Percentiles rank a stretch among this genome's conserved stretches.
Conservation (phyloP, 129 eudicot genomes). For the Ambrosia trifida region DNA sequence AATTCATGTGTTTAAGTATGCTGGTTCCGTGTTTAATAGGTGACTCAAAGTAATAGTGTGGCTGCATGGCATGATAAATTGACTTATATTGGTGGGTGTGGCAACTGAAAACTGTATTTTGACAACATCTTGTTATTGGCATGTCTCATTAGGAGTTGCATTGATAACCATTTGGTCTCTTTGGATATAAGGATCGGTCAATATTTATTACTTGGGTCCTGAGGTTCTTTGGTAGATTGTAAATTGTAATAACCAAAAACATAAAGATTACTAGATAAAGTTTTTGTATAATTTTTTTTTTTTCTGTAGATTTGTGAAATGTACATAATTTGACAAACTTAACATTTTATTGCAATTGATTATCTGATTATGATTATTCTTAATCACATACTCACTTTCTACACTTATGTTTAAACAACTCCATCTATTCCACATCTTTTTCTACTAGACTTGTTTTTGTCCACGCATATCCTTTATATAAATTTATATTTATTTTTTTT, state of each 20-base stretch:
- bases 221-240: background rate
- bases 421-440: conserved; percentile 14
- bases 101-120: background rate
- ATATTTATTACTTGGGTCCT: background rate
- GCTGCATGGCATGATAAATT: background rate
- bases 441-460: conserved; percentile 24
- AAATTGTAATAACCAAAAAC: background rate
- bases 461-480: conserved; percentile 12
- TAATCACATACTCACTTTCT: no score
- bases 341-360: background rate
- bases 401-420: background rate
- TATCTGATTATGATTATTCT: background rate
- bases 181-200: background rate
- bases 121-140: background rate
- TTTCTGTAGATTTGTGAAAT: background rate
- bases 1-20: background rate
- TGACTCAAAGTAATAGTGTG: background rate
- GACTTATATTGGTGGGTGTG: background rate
- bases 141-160: background rate
- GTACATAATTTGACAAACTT: background rate
- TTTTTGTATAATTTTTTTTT: background rate
- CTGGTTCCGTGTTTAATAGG: no score
- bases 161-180: background rate
- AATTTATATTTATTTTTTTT: conserved; percentile 23
- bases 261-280: background rate